Evolutionary conservation across 1,139 yeast genomes (phyloP).

Genomic region (Yamadazyma pseudoaaseri): DNA sequence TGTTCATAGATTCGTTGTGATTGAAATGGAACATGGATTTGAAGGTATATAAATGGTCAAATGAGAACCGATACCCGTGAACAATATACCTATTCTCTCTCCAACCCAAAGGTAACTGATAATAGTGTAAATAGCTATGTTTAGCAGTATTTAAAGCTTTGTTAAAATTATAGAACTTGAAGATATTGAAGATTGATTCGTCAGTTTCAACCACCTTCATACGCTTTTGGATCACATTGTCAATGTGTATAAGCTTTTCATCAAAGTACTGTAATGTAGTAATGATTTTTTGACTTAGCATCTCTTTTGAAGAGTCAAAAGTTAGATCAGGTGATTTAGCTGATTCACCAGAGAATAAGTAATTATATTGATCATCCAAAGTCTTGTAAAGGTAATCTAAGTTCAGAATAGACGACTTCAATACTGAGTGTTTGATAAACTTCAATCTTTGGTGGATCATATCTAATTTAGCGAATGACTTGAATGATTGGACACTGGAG

Average conservation of each 20-base stretch:
- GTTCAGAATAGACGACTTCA: constrained; percentile 44
- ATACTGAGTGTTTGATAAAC: constrained; percentile 39
- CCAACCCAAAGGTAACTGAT: constrained; percentile 91
- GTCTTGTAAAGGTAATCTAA: constrained; percentile 49
- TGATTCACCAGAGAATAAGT: constrained; percentile 29
- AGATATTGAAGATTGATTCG: constrained; percentile 35
- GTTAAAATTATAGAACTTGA: constrained; percentile 59
- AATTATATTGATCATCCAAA: constrained; percentile 56
- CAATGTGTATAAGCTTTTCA: constrained; percentile 52
- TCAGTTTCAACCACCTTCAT: constrained; percentile 28
- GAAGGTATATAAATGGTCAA: constrained; percentile 59
- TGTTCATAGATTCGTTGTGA: constrained; percentile 90
- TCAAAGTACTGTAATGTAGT: constrained; percentile 57
- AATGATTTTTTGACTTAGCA: constrained; percentile 43
- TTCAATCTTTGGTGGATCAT: constrained; percentile 43
- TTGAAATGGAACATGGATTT: constrained; percentile 52
- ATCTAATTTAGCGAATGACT: constrained; percentile 37
- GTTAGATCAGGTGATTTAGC: constrained; percentile 10
- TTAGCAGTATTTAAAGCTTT: constrained; percentile 58
- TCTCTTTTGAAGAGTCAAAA: constrained; percentile 28
- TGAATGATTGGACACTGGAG: constrained; percentile 30
- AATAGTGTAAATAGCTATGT: constrained; percentile 64
- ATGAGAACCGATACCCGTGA: constrained; percentile 81
- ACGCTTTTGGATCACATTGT: constrained; percentile 42
- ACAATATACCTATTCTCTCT: constrained; percentile 85